Base-by-base conservation (phyloP, 2,329 filamentous ascomycete species). In the Uncinocarpus reesii region DNA sequence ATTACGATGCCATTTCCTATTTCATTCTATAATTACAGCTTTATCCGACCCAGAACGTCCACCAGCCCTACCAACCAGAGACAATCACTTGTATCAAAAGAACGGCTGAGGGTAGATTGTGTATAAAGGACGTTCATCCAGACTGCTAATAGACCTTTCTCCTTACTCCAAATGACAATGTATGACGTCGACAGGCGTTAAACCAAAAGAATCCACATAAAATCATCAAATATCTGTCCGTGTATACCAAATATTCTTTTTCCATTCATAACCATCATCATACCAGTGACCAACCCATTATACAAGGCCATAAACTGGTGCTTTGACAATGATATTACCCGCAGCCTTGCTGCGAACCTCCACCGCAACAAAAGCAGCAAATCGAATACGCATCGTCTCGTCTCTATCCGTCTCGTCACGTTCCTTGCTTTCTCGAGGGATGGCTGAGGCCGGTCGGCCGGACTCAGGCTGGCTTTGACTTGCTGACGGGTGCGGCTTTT, bases 281-380 rank as follows among this genome's bases (percentile, higher is more conserved):
- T 8, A 21, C 4, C n/a, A 21, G 1, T 4, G 2, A 2, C 24
- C 16, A 2, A 16, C 29, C 41, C 24, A 4, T 15, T 48, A 48
- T 37, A 43, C 38, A 48, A 43, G 40, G 16, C 46, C 46, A 60
- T 70, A 90, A 26, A 89, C 81, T 11, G 84, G 84, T 16, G 85
- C 82, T 68, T 87, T 87, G 52, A 79, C 70, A 57, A 90, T 68
- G 41, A 88, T 81, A 65, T 85, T 85, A 51, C 61, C 59, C 7
- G 62, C 56, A 2, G 64, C 64, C 44, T 84, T 77, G 18, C 84
- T 83, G 53, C 83, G 72, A 6, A 90, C 84, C 65, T 89, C 84
- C 26, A 88, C 75, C 15, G 76, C 78, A 49, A 88, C 66, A 62
- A 89, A 90, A 4, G 81, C 83, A 1, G 85, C 81, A 62, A 89